Evolutionary conservation across 2,329 filamentous ascomycete species (phyloP).

Genomic region (Pezizomycotina sp.): DNA sequence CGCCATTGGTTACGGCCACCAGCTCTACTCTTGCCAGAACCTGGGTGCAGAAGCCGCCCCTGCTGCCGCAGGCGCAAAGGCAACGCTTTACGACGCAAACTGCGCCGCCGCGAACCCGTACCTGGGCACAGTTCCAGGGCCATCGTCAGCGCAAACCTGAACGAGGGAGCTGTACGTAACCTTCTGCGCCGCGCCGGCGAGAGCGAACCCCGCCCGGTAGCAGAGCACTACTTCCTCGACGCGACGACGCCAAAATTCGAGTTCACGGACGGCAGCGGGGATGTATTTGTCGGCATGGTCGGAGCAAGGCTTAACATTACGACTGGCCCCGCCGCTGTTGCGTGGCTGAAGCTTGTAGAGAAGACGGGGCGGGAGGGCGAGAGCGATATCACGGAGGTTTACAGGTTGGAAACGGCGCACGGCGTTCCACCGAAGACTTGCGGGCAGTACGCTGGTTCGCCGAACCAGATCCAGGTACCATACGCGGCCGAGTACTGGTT

Average conservation of each 20-base stretch:
- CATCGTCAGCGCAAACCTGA: too few relatives aligned
- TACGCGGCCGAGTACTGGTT: constrained; percentile 79
- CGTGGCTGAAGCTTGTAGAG: constrained; percentile 59
- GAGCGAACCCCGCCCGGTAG: too few relatives aligned
- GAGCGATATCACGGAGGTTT: constrained; percentile 59
- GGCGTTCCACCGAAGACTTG: constrained; percentile 61
- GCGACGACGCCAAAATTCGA: constrained; percentile 60
- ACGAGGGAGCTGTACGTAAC: too few relatives aligned
- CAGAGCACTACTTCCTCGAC: constrained; percentile 64
- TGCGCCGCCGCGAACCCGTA: constrained; percentile 58
- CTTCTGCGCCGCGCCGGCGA: too few relatives aligned
- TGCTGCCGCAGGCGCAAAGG: constrained; percentile 52
- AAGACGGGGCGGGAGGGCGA: too few relatives aligned
- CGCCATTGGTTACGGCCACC: constrained; percentile 66
- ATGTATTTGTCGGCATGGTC: too few relatives aligned
- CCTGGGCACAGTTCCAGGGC: too few relatives aligned
- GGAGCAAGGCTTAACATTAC: constrained; percentile 46
- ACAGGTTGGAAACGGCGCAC: constrained; percentile 66
- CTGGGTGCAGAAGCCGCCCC: constrained; percentile 45
- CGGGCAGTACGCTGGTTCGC: constrained; percentile 43
- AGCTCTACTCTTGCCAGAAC: constrained; percentile 76
- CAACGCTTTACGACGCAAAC: constrained; percentile 71
- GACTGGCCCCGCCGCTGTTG: constrained; percentile 53
- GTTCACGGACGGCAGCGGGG: constrained; percentile 39
- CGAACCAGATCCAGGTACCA: constrained; percentile 50